These are phyloP conservation scores for Setaria italica DNA, from an alignment of 202 grass and related monocot species.

Conservation along the genomic window DNA sequence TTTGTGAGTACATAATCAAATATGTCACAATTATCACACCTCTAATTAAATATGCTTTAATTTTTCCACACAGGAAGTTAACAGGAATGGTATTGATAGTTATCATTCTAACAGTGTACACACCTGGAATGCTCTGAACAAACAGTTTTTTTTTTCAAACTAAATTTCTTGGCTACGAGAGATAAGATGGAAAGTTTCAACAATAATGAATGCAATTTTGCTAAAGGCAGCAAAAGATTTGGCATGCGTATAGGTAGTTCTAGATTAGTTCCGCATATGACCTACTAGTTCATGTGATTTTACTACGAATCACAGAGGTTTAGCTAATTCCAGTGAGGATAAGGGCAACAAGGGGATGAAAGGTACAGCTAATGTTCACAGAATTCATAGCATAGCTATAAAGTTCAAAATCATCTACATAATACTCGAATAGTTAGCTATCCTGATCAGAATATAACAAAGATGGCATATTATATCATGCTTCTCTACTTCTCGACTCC, in stretches of 20 bases:
- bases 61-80: background rate
- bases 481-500: background rate
- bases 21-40: background rate
- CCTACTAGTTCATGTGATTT: background rate
- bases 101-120: background rate
- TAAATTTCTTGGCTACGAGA: background rate
- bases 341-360: background rate
- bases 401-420: background rate
- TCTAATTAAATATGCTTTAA: background rate
- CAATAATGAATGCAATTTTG: background rate
- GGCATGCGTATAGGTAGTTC: background rate
- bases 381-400: background rate
- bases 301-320: background rate
- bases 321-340: background rate
- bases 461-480: background rate
- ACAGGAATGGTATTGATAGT: background rate
- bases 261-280: background rate
- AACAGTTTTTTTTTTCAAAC: background rate
- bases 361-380: background rate
- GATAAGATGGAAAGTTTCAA: background rate
- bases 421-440: conserved; percentile 18
- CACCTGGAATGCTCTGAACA: background rate
- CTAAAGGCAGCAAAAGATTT: background rate
- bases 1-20: conserved; percentile 7
- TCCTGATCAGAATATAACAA: conserved; percentile 2